Evolutionary conservation across 176 grass and related monocot species (phyloP).

Genomic region (Avena atlantica): DNA sequence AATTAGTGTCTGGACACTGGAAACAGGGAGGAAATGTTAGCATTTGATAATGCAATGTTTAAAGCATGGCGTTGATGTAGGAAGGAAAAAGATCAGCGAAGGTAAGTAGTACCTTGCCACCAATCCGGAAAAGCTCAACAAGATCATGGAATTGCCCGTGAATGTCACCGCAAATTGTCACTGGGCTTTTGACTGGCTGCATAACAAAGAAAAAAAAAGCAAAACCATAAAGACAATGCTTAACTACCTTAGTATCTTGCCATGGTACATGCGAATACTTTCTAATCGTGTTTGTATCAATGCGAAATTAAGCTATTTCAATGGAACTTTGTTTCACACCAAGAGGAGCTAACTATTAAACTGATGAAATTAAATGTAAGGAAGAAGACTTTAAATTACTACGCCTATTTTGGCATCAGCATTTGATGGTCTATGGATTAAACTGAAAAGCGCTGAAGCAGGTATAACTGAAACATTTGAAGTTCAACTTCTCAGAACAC

Average conservation of each 20-base stretch:
- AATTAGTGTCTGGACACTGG: slow-evolving; percentile 98
- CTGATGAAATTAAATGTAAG: background rate
- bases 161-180: slow-evolving; percentile 96
- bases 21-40: slow-evolving; percentile 30
- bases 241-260: background rate
- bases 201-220: background rate
- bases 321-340: background rate
- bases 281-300: background rate
- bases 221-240: slow-evolving; percentile 29
- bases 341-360: background rate
- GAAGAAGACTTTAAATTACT: slow-evolving; percentile 13
- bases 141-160: slow-evolving; percentile 99
- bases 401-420: slow-evolving; percentile 13
- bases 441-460: background rate
- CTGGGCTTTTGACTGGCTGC: slow-evolving; percentile 95
- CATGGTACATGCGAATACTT: background rate
- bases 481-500: slow-evolving; percentile 3
- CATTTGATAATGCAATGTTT: slow-evolving; percentile 22
- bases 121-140: slow-evolving; percentile 87
- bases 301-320: background rate
- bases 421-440: background rate
- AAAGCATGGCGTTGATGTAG: background rate
- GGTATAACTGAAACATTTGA: slow-evolving; percentile 9
- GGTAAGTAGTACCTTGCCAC: slow-evolving; percentile 66
- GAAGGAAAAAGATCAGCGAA: background rate